A percentile compares a stretch with the other conserved stretches of the same genome.
Evolutionary conservation across 2,329 filamentous ascomycete genomes (phyloP).

Genomic region (Pseudogymnoascus destructans): DNA sequence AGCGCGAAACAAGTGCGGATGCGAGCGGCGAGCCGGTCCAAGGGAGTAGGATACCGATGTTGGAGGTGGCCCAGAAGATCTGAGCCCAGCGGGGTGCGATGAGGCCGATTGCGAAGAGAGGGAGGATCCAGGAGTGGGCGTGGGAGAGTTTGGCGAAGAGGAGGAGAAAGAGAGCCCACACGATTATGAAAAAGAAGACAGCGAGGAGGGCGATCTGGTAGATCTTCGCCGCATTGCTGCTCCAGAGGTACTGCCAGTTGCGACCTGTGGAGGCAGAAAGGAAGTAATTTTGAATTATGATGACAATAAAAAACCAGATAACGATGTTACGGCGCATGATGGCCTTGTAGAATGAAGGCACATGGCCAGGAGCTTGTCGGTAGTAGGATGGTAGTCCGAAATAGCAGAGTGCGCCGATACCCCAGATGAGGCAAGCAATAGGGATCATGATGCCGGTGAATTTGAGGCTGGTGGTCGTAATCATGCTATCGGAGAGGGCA

Average conservation of each 20-base stretch:
- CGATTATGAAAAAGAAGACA: conserved; percentile 37
- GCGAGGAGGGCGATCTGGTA: conserved; percentile 47
- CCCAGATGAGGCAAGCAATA: conserved; percentile 43
- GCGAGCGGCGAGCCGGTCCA: conserved; percentile 44
- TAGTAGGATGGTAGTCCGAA: conserved; percentile 55
- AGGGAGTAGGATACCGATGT: conserved; percentile 47
- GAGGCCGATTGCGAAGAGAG: conserved; percentile 53
- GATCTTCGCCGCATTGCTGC: conserved; percentile 31
- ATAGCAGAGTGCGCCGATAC: conserved; percentile 40
- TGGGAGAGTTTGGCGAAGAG: conserved; percentile 42
- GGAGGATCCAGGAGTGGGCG: conserved; percentile 52
- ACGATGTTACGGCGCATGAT: conserved; percentile 50
- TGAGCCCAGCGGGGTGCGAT: conserved; percentile 54
- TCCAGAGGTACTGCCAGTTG: conserved; percentile 42
- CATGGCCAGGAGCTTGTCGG: conserved; percentile 47
- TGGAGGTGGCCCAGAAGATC: conserved; percentile 51
- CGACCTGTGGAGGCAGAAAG: conserved; percentile 52
- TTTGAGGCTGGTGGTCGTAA: conserved; percentile 6
- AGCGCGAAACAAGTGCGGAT: conserved; percentile 42
- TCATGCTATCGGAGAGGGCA: conserved; percentile 30
- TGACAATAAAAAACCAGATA: conserved; percentile 52
- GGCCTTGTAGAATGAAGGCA: conserved; percentile 52
- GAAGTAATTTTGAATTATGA: conserved; percentile 55
- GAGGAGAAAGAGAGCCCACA: conserved; percentile 42
- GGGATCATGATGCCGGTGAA: conserved; percentile 40